Evolutionary conservation across 2,329 filamentous ascomycete species (phyloP).

Genomic region (Paracoccidioides lutzii): DNA sequence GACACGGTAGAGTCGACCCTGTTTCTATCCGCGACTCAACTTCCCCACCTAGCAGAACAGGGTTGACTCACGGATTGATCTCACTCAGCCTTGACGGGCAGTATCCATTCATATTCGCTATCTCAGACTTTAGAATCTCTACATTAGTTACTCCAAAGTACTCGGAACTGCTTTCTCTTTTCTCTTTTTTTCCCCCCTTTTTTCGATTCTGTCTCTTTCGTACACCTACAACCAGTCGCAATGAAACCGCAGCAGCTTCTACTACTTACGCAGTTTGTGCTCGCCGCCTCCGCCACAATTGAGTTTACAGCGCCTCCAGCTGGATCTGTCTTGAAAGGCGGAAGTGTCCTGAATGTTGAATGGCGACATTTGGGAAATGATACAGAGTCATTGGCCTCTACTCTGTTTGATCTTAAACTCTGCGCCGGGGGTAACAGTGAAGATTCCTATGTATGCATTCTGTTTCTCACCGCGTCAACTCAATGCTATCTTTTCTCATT

Average conservation of each 20-base stretch:
- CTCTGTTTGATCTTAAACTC: conserved; percentile 45
- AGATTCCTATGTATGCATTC: conserved; percentile 31
- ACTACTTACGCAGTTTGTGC: conserved; percentile 5
- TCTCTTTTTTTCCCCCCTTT: not conserved
- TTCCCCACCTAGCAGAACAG: no score
- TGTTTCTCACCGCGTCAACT: not conserved
- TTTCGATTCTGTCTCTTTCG: no score
- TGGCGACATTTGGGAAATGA: conserved; percentile 45
- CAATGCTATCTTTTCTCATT: conserved; percentile 4
- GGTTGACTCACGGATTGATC: no score
- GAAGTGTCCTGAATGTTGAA: conserved; percentile 39
- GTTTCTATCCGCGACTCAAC: no score
- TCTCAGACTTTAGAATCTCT: not conserved
- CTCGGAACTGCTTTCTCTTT: no score
- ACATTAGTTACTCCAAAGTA: not conserved
- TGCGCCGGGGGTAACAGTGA: conserved; percentile 47
- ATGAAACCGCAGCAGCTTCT: not conserved
- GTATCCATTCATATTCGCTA: not conserved
- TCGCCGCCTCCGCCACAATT: conserved; percentile 16
- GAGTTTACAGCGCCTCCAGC: conserved; percentile 42
- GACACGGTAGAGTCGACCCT: no score
- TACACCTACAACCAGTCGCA: not conserved
- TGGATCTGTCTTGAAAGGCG: conserved; percentile 38
- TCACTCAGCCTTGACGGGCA: not conserved
- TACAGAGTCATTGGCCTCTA: conserved; percentile 39